These are phyloP conservation scores for Amanita fuliginea DNA, from an alignment of 768 basidiomycete genomes.

Conservation along the genomic window DNA sequence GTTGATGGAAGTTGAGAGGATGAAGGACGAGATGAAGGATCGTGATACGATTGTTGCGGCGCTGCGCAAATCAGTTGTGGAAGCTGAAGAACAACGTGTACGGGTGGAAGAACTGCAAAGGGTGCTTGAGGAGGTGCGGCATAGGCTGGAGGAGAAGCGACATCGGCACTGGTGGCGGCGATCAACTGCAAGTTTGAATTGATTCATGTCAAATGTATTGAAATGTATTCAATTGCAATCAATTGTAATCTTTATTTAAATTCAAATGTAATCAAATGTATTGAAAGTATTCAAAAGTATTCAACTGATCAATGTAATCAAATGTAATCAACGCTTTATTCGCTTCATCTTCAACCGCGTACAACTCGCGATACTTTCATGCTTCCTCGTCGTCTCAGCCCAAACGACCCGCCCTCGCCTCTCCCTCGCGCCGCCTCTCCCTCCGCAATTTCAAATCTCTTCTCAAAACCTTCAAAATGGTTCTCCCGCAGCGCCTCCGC, in stretches of 20 bases:
- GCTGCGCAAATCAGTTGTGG: not conserved
- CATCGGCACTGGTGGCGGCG: not conserved
- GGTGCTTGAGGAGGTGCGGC: not conserved
- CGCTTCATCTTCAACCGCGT: too few species aligned
- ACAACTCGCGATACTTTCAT: not conserved
- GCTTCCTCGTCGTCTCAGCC: not conserved
- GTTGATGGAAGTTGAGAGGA: not conserved
- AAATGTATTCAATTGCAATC: too few species aligned
- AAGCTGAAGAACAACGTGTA: not conserved
- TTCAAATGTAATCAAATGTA: too few species aligned
- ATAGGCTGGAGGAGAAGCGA: not conserved
- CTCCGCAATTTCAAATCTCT: slow-evolving; percentile 51
- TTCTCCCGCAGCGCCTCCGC: slow-evolving; percentile 51
- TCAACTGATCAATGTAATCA: too few species aligned
- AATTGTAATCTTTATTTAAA: too few species aligned
- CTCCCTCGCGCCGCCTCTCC: slow-evolving; percentile 58
- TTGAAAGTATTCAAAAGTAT: too few species aligned
- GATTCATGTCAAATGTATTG: too few species aligned
- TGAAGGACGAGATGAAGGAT: not conserved
- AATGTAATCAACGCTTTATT: too few species aligned
- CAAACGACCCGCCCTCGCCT: slow-evolving; percentile 3
- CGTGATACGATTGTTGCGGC: not conserved
- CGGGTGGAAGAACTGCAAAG: not conserved
- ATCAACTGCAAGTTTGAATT: not conserved
- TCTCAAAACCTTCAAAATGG: slow-evolving; percentile 64